Conservation (phyloP, 2,329 filamentous ascomycete species). For the Fusarium protoensiforme region DNA sequence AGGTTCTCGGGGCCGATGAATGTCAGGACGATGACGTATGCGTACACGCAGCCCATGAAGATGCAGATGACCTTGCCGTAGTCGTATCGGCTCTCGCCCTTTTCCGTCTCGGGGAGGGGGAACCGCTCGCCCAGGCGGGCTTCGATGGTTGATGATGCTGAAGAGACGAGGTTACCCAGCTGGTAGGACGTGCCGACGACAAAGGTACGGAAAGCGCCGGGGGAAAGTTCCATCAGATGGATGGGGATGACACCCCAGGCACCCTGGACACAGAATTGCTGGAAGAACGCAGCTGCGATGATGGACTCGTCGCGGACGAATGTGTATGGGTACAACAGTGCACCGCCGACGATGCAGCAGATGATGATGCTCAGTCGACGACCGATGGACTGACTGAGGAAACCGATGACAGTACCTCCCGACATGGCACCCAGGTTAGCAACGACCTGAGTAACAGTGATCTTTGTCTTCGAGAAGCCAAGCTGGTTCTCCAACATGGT, state of each 20-base stretch:
- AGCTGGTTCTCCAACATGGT: slow-evolving; percentile 70
- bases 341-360: slow-evolving; percentile 74
- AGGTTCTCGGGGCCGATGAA: slow-evolving; percentile 70
- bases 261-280: slow-evolving; percentile 83
- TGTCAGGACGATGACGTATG: slow-evolving; percentile 69
- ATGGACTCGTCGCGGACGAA: slow-evolving; percentile 72
- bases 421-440: slow-evolving; percentile 77
- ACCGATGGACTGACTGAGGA: slow-evolving; percentile 75
- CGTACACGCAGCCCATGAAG: slow-evolving; percentile 88
- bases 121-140: slow-evolving; percentile 79
- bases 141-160: slow-evolving; percentile 79
- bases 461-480: slow-evolving; percentile 60
- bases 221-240: slow-evolving; percentile 81
- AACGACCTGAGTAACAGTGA: slow-evolving; percentile 78
- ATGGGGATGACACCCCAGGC: slow-evolving; percentile 83
- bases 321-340: slow-evolving; percentile 85
- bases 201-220: slow-evolving; percentile 78
- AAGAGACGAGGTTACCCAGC: slow-evolving; percentile 79
- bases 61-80: slow-evolving; percentile 90
- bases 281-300: slow-evolving; percentile 85
- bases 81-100: slow-evolving; percentile 66
- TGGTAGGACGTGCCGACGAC: slow-evolving; percentile 81
- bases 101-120: slow-evolving; percentile 69
- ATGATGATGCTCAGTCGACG: slow-evolving; percentile 75
- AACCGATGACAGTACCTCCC: slow-evolving; percentile 75